Percentiles rank a stretch among this genome's conserved stretches.
These are phyloP conservation scores for Tinospora cordifolia DNA, from an alignment of 164 flowering plant species.

Conservation along the genomic window DNA sequence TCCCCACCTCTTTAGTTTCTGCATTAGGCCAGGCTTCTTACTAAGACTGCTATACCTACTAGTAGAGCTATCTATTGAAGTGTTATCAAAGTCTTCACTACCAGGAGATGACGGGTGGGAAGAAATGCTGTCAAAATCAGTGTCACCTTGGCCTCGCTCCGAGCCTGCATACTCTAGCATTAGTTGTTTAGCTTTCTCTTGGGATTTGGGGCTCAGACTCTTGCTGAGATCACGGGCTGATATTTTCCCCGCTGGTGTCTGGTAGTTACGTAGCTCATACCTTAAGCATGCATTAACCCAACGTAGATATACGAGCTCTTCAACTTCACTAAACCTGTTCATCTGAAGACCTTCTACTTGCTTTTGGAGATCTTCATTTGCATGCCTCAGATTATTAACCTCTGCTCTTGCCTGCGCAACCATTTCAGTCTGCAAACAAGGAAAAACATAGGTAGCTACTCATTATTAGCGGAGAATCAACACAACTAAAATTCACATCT, in stretches of 20 bases:
- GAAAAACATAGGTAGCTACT: neutral
- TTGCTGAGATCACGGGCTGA: conserved; percentile 93
- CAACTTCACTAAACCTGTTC: conserved; percentile 95
- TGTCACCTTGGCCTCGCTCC: conserved; percentile 90
- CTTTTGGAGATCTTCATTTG: conserved; percentile 79
- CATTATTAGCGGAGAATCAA: too few relatives aligned
- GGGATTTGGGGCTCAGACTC: conserved; percentile 81
- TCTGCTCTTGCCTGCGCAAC: conserved; percentile 74
- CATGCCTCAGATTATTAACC: conserved; percentile 54
- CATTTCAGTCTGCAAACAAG: conserved; percentile 58
- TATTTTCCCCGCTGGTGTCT: conserved; percentile 65
- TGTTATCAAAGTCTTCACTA: conserved; percentile 86
- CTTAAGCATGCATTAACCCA: conserved; percentile 98
- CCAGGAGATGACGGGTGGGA: conserved; percentile 90
- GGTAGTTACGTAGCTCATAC: conserved; percentile 78
- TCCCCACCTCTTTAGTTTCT: conserved; percentile 94
- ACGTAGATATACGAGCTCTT: conserved; percentile 92
- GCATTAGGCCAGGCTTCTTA: conserved; percentile 69
- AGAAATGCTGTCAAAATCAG: conserved; percentile 76
- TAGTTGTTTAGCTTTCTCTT: conserved; percentile 76
- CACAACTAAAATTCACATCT: too few relatives aligned
- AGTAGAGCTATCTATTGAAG: conserved; percentile 75
- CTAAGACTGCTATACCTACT: conserved; percentile 67
- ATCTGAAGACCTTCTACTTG: conserved; percentile 97
- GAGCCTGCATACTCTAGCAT: conserved; percentile 94